Evolutionary conservation across 495 filamentous ascomycete species (phyloP), one percentile per base, ranked within the genome.

Genomic region (Aspergillus haitiensis): DNA sequence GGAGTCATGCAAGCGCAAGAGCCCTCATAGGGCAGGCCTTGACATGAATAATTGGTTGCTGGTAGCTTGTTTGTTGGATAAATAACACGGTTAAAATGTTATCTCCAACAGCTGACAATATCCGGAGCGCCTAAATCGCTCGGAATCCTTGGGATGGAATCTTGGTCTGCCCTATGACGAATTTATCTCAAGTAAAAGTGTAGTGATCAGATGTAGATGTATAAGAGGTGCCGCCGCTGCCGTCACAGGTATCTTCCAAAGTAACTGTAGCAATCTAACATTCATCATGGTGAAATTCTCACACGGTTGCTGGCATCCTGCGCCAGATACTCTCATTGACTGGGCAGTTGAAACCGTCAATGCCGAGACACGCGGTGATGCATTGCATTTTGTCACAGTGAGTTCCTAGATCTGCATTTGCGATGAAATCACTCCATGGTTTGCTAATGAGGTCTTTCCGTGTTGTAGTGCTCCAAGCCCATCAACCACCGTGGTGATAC

Each of bases 281-380:
- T 2, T 7, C 45, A 39, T n/a, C 34, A 59, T 59, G 57, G 57
- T 53, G 3, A 59, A 59, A 21, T 52, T 59, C 31, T 59, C 57
- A 6, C 57, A 59, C 57, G 57, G 57, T n/a, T 59, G 57, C 39
- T 59, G 57, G 57, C 57, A 59, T 35, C 57, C 57, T 13, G 57
- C 49, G 35, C 57, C 57, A 18, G 57, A 59, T n/a, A 59, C 57
- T 9, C 48, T 59, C 48, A 59, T 59, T 31, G 57, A 59, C 48
- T 59, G 57, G 57, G 57, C 57, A 0, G 48, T 59, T 5, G 57
- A 59, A 31, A 59, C 57, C 12, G 57, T 59, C 57, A 35, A 32
- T 9, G 57, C 57, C 48, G 57, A 59, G 37, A 44, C 57, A 16
- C 57, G 57, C 48, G 48, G 48, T 8, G 57, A 59, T 10, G 39